These are phyloP conservation scores for Lachancea sp. DNA, from an alignment of 805 yeast genomes.

Conservation along the genomic window DNA sequence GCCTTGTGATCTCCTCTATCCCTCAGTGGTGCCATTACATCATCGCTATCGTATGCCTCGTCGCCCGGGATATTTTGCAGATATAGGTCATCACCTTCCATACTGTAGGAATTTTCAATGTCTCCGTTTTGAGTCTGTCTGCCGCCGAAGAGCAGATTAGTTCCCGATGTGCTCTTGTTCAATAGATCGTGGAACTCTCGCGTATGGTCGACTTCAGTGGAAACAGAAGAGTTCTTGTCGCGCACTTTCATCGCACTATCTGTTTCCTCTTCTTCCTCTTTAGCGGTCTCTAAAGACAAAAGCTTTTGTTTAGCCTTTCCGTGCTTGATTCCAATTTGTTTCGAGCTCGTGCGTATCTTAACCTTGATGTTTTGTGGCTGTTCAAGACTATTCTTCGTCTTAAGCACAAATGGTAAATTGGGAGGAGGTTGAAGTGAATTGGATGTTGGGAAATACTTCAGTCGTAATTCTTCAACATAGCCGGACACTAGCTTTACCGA, in stretches of 20 bases:
- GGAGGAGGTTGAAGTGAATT: conserved; percentile 34
- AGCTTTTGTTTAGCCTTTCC: conserved; percentile 33
- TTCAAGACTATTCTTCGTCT: conserved; percentile 28
- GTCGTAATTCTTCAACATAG: conserved; percentile 30
- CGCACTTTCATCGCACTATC: background rate
- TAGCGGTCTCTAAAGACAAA: conserved; percentile 29
- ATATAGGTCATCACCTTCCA: conserved; percentile 20
- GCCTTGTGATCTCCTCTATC: conserved; percentile 13
- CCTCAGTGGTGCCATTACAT: conserved; percentile 28
- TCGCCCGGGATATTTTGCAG: conserved; percentile 32
- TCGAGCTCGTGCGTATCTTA: conserved; percentile 31
- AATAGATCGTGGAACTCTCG: conserved; percentile 29
- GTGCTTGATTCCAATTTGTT: conserved; percentile 34
- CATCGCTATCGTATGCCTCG: conserved; percentile 34
- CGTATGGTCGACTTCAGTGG: conserved; percentile 25
- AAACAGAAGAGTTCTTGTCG: conserved; percentile 2
- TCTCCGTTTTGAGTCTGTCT: background rate
- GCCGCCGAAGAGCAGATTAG: background rate
- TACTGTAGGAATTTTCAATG: conserved; percentile 4
- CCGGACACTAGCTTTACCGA: conserved; percentile 28
- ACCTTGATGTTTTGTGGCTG: conserved; percentile 32
- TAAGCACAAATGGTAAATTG: conserved; percentile 28
- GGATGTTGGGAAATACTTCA: conserved; percentile 29
- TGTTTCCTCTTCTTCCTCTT: conserved; percentile 18
- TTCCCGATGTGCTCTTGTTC: conserved; percentile 13